Evolutionary conservation across 1,284 basidiomycete species (phyloP).

Genomic region (Sporisorium sorghi): DNA sequence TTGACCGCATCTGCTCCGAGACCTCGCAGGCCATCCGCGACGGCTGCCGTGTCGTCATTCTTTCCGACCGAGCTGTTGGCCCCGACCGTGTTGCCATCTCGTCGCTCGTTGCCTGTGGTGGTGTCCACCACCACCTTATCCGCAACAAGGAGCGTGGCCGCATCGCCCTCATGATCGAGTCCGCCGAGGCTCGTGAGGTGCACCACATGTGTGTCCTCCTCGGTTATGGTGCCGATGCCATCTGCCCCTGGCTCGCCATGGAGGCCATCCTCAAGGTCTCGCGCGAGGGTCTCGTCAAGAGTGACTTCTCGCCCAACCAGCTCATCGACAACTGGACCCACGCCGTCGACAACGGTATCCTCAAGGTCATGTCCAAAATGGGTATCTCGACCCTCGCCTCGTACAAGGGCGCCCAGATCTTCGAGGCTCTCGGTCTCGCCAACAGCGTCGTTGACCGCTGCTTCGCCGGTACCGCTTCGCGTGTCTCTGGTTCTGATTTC

Average conservation of each 20-base stretch:
- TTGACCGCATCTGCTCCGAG: constrained; percentile 66
- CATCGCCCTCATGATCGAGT: constrained; percentile 65
- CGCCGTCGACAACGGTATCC: constrained; percentile 64
- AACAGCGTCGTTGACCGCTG: constrained; percentile 62
- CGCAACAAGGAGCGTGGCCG: constrained; percentile 67
- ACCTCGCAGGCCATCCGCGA: constrained; percentile 63
- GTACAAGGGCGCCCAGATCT: constrained; percentile 69
- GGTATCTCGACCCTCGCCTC: constrained; percentile 66
- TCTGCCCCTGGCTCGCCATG: constrained; percentile 67
- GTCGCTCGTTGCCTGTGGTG: constrained; percentile 64
- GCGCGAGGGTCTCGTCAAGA: constrained; percentile 66
- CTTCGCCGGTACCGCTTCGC: constrained; percentile 66
- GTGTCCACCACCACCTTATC: constrained; percentile 68
- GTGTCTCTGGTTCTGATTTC: constrained; percentile 63
- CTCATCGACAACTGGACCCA: constrained; percentile 62
- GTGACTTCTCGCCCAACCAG: constrained; percentile 53
- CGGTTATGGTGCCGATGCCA: constrained; percentile 67
- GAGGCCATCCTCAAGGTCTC: constrained; percentile 67
- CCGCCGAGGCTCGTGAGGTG: constrained; percentile 66
- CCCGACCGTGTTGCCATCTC: constrained; percentile 63
- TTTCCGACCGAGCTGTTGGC: constrained; percentile 64
- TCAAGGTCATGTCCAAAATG: constrained; percentile 68
- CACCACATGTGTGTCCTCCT: constrained; percentile 68
- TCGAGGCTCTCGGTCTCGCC: constrained; percentile 66
- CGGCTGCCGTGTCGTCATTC: constrained; percentile 58